Percentiles rank a stretch among this genome's conserved stretches.
Conservation (phyloP, 2,329 filamentous ascomycete genomes). For the Elsinoe perseae region DNA sequence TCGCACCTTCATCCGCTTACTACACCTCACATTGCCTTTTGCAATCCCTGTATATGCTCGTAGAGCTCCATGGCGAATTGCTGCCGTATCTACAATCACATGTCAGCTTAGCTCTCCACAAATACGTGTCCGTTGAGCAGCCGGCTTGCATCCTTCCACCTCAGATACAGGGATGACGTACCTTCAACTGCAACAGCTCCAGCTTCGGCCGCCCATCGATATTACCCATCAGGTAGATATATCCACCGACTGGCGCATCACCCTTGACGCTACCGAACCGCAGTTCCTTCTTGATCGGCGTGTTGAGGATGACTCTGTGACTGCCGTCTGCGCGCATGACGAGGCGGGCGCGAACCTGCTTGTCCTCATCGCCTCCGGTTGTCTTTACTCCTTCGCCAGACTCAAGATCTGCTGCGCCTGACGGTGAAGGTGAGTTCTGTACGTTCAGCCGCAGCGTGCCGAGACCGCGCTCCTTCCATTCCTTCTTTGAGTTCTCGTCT, state of each 20-base stretch:
- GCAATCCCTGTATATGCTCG: constrained; percentile 36
- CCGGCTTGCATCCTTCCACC: not conserved
- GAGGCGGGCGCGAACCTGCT: constrained; percentile 55
- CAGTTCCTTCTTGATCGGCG: constrained; percentile 68
- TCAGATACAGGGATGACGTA: constrained; percentile 31
- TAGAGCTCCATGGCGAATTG: constrained; percentile 41
- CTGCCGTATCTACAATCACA: constrained; percentile 33
- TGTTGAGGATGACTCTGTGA: constrained; percentile 79
- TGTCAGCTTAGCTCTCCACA: constrained; percentile 1
- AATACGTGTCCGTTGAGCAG: not conserved
- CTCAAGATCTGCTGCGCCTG: constrained; percentile 47
- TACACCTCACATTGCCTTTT: constrained; percentile 30
- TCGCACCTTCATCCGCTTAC: not conserved
- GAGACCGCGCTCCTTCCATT: constrained; percentile 84
- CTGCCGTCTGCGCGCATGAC: constrained; percentile 90
- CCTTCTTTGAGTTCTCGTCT: constrained; percentile 37
- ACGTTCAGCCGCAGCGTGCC: constrained; percentile 82
- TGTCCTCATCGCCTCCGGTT: constrained; percentile 33
- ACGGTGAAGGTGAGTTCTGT: constrained; percentile 44
- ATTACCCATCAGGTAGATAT: constrained; percentile 55
- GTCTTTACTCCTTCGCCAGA: constrained; percentile 26
- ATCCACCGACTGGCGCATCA: constrained; percentile 61
- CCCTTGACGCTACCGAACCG: constrained; percentile 60
- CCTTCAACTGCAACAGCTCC: constrained; percentile 50
- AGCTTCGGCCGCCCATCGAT: constrained; percentile 46